A percentile compares a stretch with the other conserved stretches of the same genome.
These are phyloP conservation scores for Oryza coarctata DNA, from an alignment of 176 grass and related monocot species.

Conservation along the genomic window DNA sequence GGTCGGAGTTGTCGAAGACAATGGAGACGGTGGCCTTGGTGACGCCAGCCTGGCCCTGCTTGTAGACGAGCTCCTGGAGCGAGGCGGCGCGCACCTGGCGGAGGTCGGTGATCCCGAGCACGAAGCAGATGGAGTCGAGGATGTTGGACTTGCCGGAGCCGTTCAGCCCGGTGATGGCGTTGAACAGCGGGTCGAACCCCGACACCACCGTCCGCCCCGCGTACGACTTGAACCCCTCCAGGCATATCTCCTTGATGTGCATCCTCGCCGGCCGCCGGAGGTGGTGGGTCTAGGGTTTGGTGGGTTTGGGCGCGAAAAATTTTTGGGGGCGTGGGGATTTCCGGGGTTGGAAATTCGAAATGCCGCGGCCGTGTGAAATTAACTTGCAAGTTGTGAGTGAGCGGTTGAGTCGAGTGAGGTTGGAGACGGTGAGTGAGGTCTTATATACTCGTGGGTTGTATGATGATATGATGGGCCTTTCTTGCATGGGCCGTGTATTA, in stretches of 20 bases:
- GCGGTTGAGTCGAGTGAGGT: neutral
- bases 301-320: slow-evolving; percentile 28
- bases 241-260: slow-evolving; percentile 94
- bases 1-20: slow-evolving; percentile 92
- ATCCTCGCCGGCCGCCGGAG: slow-evolving; percentile 52
- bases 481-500: neutral
- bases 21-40: slow-evolving; percentile 93
- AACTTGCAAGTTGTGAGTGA: neutral
- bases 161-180: slow-evolving; percentile 96
- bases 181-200: slow-evolving; percentile 92
- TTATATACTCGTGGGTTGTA: neutral
- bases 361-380: slow-evolving; percentile 19
- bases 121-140: slow-evolving; percentile 97
- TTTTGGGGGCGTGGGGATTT: slow-evolving; percentile 21
- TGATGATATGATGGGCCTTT: slow-evolving; percentile 15
- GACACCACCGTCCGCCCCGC: slow-evolving; percentile 85
- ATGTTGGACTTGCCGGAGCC: slow-evolving; percentile 98
- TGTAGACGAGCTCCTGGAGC: slow-evolving; percentile 97
- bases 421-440: neutral
- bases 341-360: slow-evolving; percentile 35
- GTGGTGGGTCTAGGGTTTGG: slow-evolving; percentile 50
- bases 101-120: slow-evolving; percentile 94
- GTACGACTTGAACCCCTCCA: slow-evolving; percentile 98
- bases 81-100: slow-evolving; percentile 77
- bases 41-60: slow-evolving; percentile 96